phyloP scores from a whole-genome alignment of 176 grass and related monocot species.

The Areca catechu region DNA sequence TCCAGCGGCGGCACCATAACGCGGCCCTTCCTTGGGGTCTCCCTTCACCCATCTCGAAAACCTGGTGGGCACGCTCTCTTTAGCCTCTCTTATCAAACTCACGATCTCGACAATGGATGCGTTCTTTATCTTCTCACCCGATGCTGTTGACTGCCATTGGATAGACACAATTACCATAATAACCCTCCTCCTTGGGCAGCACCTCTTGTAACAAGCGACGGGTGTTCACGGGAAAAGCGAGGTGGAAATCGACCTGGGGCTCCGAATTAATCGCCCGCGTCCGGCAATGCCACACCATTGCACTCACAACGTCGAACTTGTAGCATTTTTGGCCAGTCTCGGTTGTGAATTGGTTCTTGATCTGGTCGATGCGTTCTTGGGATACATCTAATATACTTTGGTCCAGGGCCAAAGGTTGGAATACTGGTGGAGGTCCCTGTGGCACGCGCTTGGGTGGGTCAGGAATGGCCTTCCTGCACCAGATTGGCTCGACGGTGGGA shows the following conservation, averaged over 20 bases:
- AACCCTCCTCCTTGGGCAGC: conserved; percentile 12
- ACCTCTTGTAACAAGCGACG: conserved; percentile 45
- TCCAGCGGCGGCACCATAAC: background rate
- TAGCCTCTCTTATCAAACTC: conserved; percentile 45
- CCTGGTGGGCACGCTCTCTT: conserved; percentile 36
- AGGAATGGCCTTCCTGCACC: conserved; percentile 51
- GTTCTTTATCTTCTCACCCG: conserved; percentile 6
- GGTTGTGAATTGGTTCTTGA: conserved; percentile 39
- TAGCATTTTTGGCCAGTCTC: conserved; percentile 63
- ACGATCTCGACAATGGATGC: conserved; percentile 41
- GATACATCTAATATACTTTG: conserved; percentile 43
- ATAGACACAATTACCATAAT: conserved; percentile 75
- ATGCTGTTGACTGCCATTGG: conserved; percentile 33
- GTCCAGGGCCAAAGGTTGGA: conserved; percentile 30
- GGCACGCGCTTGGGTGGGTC: conserved; percentile 34
- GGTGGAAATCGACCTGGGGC: conserved; percentile 21
- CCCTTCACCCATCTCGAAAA: background rate
- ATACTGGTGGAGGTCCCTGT: conserved; percentile 21
- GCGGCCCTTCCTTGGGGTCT: background rate
- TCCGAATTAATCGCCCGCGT: conserved; percentile 40
- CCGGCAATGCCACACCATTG: conserved; percentile 50
- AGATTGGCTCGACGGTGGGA: conserved; percentile 36
- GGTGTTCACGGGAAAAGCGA: conserved; percentile 52
- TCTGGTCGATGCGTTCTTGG: conserved; percentile 27
- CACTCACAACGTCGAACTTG: conserved; percentile 46